A percentile compares a stretch with the other conserved stretches of the same genome.
Evolutionary conservation across 352 stramenopile species (phyloP).

Genomic region (Thalassiosira mediterranea): DNA sequence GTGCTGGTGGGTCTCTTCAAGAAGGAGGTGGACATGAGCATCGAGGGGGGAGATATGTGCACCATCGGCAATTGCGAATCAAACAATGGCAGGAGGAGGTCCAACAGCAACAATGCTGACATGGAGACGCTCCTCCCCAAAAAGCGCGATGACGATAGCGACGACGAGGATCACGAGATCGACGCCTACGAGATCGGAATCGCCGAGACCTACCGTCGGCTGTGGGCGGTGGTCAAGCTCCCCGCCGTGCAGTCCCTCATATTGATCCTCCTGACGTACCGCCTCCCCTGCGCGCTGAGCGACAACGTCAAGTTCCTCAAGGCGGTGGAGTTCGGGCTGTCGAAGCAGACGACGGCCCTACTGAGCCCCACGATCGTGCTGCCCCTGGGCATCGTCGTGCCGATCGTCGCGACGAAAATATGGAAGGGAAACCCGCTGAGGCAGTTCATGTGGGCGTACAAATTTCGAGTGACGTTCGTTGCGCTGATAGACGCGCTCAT

Average conservation of each 20-base stretch:
- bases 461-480: slow-evolving; percentile 75
- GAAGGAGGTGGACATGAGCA: slow-evolving; percentile 54
- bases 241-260: slow-evolving; percentile 73
- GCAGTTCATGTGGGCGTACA: slow-evolving; percentile 80
- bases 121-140: slow-evolving; percentile 40
- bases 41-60: slow-evolving; percentile 20
- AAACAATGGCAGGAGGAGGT: background rate
- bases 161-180: slow-evolving; percentile 75
- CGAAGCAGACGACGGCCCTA: slow-evolving; percentile 78
- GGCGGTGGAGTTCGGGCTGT: slow-evolving; percentile 77
- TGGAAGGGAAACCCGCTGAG: slow-evolving; percentile 71
- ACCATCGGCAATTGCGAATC: slow-evolving; percentile 28
- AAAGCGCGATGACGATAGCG: slow-evolving; percentile 42
- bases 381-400: slow-evolving; percentile 76
- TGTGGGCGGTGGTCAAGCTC: slow-evolving; percentile 78
- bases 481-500: slow-evolving; percentile 79
- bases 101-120: slow-evolving; percentile 7
- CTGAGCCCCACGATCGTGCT: slow-evolving; percentile 79
- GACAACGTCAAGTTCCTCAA: slow-evolving; percentile 86
- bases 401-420: slow-evolving; percentile 71
- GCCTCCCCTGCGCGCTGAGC: slow-evolving; percentile 71
- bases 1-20: slow-evolving; percentile 80
- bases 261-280: slow-evolving; percentile 78
- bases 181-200: slow-evolving; percentile 77
- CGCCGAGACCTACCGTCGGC: slow-evolving; percentile 75